These are phyloP conservation scores for Magnaporthiopsis rhizophila DNA, from an alignment of 2,329 filamentous ascomycete species.

Conservation along the genomic window DNA sequence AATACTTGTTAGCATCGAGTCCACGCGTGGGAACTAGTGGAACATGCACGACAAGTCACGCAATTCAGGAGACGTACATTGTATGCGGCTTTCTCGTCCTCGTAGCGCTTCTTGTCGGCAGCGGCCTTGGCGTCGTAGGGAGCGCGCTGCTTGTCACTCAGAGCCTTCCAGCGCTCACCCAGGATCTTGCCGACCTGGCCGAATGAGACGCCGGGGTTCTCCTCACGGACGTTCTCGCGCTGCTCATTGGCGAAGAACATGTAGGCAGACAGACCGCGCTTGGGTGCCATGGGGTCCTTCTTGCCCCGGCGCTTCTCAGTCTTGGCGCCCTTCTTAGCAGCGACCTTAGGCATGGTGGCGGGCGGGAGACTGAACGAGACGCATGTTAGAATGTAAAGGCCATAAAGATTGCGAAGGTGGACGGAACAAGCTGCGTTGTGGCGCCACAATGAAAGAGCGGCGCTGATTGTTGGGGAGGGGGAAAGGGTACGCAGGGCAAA, in stretches of 20 bases:
- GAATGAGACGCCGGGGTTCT: constrained; percentile 97
- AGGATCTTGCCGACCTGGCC: constrained; percentile 97
- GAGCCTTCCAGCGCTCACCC: constrained; percentile 96
- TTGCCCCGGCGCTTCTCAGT: constrained; percentile 47
- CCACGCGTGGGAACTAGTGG: constrained; percentile 11
- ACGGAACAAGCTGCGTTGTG: background rate
- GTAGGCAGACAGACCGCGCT: constrained; percentile 98
- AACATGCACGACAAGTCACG: background rate
- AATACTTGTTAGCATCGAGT: constrained; percentile 19
- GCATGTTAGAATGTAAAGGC: background rate
- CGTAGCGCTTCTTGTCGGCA: constrained; percentile 97
- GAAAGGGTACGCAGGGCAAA: constrained; percentile 5
- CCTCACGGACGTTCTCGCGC: constrained; percentile 94
- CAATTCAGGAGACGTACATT: constrained; percentile 51
- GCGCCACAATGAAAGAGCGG: no score
- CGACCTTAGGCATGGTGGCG: constrained; percentile 51
- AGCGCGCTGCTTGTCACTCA: constrained; percentile 83
- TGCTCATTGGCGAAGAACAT: constrained; percentile 99
- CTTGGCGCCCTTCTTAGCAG: constrained; percentile 46
- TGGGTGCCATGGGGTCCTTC: constrained; percentile 93
- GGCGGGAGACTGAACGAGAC: background rate
- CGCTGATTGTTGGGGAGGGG: background rate
- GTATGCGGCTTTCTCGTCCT: constrained; percentile 94
- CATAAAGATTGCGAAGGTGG: no score
- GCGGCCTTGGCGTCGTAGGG: constrained; percentile 97